These are phyloP conservation scores for Apiotrichum sp. DNA, from an alignment of 1,284 basidiomycete genomes.

Conservation along the genomic window DNA sequence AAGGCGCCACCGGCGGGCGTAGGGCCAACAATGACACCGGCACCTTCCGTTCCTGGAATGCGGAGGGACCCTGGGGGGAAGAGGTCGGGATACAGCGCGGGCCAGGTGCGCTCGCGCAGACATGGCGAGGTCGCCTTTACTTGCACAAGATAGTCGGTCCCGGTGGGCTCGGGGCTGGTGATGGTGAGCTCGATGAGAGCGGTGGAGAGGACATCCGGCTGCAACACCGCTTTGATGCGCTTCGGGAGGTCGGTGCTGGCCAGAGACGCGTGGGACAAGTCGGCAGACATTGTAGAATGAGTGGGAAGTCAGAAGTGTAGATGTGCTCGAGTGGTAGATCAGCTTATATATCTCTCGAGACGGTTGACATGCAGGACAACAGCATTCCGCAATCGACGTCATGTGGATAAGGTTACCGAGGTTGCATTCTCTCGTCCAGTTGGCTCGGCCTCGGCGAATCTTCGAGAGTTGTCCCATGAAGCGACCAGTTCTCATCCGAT, in stretches of 20 bases:
- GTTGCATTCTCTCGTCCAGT: no score
- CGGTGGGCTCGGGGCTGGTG: slow-evolving; percentile 1
- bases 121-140: slow-evolving; percentile 10
- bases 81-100: not conserved
- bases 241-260: not conserved
- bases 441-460: no score
- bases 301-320: no score
- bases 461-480: no score
- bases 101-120: slow-evolving; percentile 9
- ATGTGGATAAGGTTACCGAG: no score
- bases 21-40: slow-evolving; percentile 7
- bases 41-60: slow-evolving; percentile 16
- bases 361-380: no score
- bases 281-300: no score
- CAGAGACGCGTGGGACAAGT: not conserved
- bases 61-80: not conserved
- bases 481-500: no score
- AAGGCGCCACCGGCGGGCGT: not conserved
- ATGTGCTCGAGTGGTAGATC: no score
- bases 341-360: no score
- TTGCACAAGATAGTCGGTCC: not conserved
- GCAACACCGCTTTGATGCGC: slow-evolving; percentile 6
- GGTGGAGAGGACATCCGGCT: slow-evolving; percentile 2
- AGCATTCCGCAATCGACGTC: no score
- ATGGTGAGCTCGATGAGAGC: slow-evolving; percentile 1